Evolutionary conservation across 1,284 basidiomycete genomes (phyloP), one percentile per base, ranked within the genome.

Genomic region (Cutaneotrichosporon dermatis): DNA sequence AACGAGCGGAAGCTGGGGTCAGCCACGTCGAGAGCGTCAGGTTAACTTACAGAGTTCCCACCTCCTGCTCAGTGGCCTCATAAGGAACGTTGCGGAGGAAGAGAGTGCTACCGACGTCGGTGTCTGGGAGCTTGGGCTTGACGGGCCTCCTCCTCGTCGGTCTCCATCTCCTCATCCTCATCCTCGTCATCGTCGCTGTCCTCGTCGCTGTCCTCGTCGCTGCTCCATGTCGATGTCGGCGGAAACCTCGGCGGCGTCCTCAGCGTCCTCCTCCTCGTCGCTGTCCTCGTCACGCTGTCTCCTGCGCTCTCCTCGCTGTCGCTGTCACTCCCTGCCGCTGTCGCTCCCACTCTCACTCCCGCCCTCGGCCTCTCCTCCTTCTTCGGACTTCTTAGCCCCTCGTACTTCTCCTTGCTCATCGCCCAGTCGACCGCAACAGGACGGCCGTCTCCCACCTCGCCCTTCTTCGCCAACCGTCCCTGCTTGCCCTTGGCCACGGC

Each of bases 351-450:
- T 54, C 52, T 59, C 69, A 6, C 48, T 51, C 49, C 54, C 69
- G 4, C 16, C 65, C 34, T 75, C 78, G 15, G 35, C 72, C 77
- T 62, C 42, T 76, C 77, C 36, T 75, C 76, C 46, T 82, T 74
- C 37, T n/a, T 68, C 71, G 46, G 81, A 70, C 8, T 74, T 76
- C 81, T 84, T 77, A 84, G 86, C 76, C 73, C 71, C 70, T 89
- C 86, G 89, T 90, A 97, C 75, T 88, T 89, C 58, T 90, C 88
- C 79, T 98, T 96, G 74, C 90, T 91, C 70, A 98, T 77, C 5
- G 93, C 93, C 92, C 93, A 98, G 79, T 98, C 94, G 40, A 99
- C 95, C 5, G 93, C 92, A 33, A 97, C 89, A 13, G 85, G 80
- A 52, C 93, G 81, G 66, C 85, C 87, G 51, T 78, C 75, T 49